Evolutionary conservation across 2,329 filamentous ascomycete genomes (phyloP).

Genomic region (Colletotrichum filicis): DNA sequence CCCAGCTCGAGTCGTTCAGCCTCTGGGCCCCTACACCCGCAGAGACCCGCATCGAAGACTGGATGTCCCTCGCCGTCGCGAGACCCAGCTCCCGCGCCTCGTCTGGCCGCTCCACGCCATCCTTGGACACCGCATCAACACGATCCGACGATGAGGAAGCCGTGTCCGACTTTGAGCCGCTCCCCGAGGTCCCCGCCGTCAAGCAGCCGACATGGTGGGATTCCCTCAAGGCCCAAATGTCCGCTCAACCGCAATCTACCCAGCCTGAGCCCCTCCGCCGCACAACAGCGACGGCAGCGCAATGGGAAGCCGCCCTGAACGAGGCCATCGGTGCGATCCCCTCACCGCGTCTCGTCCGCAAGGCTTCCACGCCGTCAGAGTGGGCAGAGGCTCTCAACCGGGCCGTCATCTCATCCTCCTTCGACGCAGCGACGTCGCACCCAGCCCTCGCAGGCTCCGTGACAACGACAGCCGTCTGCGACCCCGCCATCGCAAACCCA

Average conservation of each 20-base stretch:
- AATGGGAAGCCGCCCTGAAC: constrained; percentile 34
- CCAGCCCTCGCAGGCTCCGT: not conserved
- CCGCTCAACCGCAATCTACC: not conserved
- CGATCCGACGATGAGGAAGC: constrained; percentile 13
- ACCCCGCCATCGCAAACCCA: constrained; percentile 3
- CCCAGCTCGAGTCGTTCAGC: constrained; percentile 44
- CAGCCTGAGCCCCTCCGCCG: constrained; percentile 11
- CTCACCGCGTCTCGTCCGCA: constrained; percentile 7
- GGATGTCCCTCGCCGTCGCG: constrained; percentile 29
- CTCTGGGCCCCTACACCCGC: constrained; percentile 44
- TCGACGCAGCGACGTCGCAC: constrained; percentile 23
- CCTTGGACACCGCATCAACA: constrained; percentile 27
- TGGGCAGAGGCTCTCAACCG: constrained; percentile 35
- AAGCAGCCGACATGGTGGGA: constrained; percentile 33
- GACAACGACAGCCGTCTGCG: not conserved
- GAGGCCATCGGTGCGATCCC: constrained; percentile 13
- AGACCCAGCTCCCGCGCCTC: constrained; percentile 4
- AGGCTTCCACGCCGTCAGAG: constrained; percentile 16
- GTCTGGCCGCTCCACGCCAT: constrained; percentile 25
- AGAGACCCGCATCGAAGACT: constrained; percentile 34
- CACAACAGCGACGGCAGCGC: constrained; percentile 15
- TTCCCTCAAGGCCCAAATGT: not conserved
- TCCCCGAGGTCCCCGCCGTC: not conserved
- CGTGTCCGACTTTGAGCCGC: constrained; percentile 23
- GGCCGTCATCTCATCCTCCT: constrained; percentile 19